These are phyloP conservation scores for Tricholoma matsutake DNA, from an alignment of 768 basidiomycete genomes.

Conservation along the genomic window DNA sequence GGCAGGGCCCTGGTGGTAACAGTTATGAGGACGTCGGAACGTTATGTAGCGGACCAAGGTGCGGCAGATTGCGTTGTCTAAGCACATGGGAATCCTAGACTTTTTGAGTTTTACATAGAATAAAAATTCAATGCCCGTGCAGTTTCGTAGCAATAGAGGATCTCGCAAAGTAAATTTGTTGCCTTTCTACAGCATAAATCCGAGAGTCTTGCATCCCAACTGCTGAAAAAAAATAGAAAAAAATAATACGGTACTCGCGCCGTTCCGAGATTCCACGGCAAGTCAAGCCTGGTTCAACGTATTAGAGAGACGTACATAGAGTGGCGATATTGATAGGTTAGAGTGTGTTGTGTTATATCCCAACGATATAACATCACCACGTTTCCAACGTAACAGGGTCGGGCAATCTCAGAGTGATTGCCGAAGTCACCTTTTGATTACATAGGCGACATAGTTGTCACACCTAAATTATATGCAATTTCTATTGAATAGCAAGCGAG, in stretches of 20 bases:
- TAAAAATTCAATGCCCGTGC: too few relatives aligned
- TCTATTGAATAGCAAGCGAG: background rate
- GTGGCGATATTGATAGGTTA: background rate
- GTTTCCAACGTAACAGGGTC: slow-evolving; percentile 1
- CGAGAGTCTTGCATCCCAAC: background rate
- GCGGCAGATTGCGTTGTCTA: background rate
- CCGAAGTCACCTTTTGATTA: background rate
- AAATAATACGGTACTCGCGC: background rate
- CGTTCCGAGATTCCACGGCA: background rate
- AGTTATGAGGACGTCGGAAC: background rate
- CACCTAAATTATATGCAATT: background rate
- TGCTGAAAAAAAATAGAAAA: background rate
- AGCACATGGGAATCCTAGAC: background rate
- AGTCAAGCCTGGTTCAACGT: background rate
- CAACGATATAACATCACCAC: background rate
- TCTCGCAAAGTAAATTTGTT: background rate
- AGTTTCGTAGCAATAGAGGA: background rate
- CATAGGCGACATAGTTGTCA: background rate
- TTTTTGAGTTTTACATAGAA: too few relatives aligned
- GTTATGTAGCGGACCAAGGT: background rate
- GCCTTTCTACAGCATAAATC: background rate
- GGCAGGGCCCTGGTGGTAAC: background rate
- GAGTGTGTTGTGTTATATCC: background rate
- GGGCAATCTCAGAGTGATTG: background rate
- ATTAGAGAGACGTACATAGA: background rate